Percentiles rank a stretch among this genome's conserved stretches.
phyloP scores from a whole-genome alignment of 805 yeast species.

The Hanseniaspora taiwanica region DNA sequence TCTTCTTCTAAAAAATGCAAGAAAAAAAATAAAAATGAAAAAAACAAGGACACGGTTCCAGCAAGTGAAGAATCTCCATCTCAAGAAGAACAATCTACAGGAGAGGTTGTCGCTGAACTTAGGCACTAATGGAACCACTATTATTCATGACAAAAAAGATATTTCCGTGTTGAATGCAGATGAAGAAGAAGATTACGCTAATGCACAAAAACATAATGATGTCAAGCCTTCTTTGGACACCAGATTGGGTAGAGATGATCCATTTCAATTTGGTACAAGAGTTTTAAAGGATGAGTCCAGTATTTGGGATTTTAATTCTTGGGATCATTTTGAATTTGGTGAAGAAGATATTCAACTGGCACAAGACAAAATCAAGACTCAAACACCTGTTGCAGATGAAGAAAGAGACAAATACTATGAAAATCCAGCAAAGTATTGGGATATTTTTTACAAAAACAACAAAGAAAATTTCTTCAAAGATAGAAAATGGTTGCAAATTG shows the following conservation, averaged over 20 bases:
- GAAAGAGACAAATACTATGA: constrained; percentile 63
- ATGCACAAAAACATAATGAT: constrained; percentile 14
- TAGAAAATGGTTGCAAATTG: constrained; percentile 90
- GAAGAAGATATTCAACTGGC: constrained; percentile 75
- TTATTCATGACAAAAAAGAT: constrained; percentile 1
- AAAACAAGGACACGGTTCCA: neutral
- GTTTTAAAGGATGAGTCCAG: constrained; percentile 56
- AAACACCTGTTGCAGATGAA: constrained; percentile 80
- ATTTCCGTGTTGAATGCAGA: constrained; percentile 3
- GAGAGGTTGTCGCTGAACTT: constrained; percentile 10
- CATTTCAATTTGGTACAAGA: constrained; percentile 88
- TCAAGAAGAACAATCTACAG: constrained; percentile 3
- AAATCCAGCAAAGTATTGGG: constrained; percentile 93
- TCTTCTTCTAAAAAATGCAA: constrained; percentile 21
- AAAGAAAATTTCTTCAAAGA: constrained; percentile 92
- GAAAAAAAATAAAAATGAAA: constrained; percentile 15
- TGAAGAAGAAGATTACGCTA: constrained; percentile 11
- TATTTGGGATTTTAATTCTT: constrained; percentile 85
- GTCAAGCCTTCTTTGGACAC: constrained; percentile 16
- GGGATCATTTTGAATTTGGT: constrained; percentile 97
- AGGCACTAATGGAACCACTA: constrained; percentile 17
- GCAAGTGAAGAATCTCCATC: too few species aligned
- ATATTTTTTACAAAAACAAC: constrained; percentile 80
- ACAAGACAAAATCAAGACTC: constrained; percentile 56
- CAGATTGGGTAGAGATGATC: constrained; percentile 71